These are phyloP conservation scores for Fusarium sp. DNA, from an alignment of 2,329 filamentous ascomycete species.

Conservation along the genomic window DNA sequence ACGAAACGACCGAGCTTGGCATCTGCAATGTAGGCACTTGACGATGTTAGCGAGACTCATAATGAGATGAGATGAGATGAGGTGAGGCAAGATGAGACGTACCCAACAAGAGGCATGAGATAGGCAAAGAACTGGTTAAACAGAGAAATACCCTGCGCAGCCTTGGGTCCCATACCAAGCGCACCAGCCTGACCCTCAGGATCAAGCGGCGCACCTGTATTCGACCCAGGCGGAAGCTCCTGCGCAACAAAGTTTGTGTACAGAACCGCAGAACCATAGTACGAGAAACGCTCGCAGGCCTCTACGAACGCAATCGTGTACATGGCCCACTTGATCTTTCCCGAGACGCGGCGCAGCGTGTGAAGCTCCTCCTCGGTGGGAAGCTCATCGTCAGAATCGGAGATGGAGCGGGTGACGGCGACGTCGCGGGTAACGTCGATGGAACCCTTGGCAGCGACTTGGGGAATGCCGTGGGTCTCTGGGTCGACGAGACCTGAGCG, in stretches of 20 bases:
- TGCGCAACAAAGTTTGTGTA: slow-evolving; percentile 75
- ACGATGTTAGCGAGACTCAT: slow-evolving; percentile 1
- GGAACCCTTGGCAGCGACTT: slow-evolving; percentile 44
- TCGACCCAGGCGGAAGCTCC: slow-evolving; percentile 63
- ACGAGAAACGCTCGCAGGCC: slow-evolving; percentile 80
- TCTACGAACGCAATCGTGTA: slow-evolving; percentile 80
- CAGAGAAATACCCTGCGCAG: slow-evolving; percentile 59
- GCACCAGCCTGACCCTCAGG: slow-evolving; percentile 59
- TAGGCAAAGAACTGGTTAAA: slow-evolving; percentile 73
- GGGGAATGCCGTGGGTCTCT: slow-evolving; percentile 45
- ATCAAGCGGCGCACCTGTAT: slow-evolving; percentile 60
- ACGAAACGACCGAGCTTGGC: slow-evolving; percentile 78
- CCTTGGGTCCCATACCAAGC: slow-evolving; percentile 67
- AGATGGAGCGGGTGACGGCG: slow-evolving; percentile 42
- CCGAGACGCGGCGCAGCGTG: slow-evolving; percentile 72
- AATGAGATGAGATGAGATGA: background rate
- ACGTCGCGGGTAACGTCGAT: slow-evolving; percentile 45
- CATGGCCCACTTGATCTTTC: slow-evolving; percentile 71
- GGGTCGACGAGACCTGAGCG: slow-evolving; percentile 47
- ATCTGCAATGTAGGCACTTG: slow-evolving; percentile 69
- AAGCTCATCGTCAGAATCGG: slow-evolving; percentile 44
- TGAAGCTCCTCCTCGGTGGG: slow-evolving; percentile 71
- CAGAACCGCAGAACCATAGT: slow-evolving; percentile 77
- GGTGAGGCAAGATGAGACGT: slow-evolving; percentile 41
- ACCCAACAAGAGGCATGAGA: slow-evolving; percentile 68